Evolutionary conservation across 1,284 basidiomycete genomes (phyloP).

Genomic region (Fistulina hepatica): DNA sequence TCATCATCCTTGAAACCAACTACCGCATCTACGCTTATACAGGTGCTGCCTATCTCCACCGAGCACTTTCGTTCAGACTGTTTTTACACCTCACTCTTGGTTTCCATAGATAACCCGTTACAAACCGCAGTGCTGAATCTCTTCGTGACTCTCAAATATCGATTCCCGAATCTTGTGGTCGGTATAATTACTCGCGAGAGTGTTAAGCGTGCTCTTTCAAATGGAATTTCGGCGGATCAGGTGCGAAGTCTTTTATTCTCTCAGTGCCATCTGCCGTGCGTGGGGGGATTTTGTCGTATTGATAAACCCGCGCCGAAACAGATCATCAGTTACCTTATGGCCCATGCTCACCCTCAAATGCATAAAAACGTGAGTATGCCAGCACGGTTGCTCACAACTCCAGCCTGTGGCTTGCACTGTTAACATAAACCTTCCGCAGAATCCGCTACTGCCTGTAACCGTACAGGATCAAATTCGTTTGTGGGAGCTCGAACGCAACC

Average conservation of each 20-base stretch:
- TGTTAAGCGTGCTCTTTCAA: constrained; percentile 86
- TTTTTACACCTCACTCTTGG: constrained; percentile 13
- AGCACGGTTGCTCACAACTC: constrained; percentile 3
- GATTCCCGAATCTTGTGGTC: constrained; percentile 94
- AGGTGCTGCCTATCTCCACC: constrained; percentile 48
- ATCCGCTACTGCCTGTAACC: constrained; percentile 85
- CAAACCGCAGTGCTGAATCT: constrained; percentile 95
- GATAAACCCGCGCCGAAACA: constrained; percentile 23
- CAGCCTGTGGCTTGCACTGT: too few species aligned
- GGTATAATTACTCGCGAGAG: constrained; percentile 92
- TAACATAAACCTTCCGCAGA: constrained; percentile 38
- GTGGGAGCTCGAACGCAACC: constrained; percentile 96
- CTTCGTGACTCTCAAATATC: constrained; percentile 85
- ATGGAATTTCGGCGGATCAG: constrained; percentile 95
- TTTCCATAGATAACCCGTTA: constrained; percentile 71
- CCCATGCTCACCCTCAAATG: constrained; percentile 98
- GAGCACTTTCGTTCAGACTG: constrained; percentile 9
- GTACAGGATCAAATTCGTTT: constrained; percentile 97
- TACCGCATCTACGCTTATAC: constrained; percentile 99
- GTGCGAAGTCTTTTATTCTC: constrained; percentile 32
- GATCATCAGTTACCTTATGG: constrained; percentile 92
- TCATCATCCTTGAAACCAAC: constrained; percentile 97
- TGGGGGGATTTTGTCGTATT: constrained; percentile 3
- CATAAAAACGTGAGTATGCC: constrained; percentile 64
- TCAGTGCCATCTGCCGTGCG: neutral